phyloP scores from a whole-genome alignment of 176 grass and related monocot species.

The Themeda triandra region DNA sequence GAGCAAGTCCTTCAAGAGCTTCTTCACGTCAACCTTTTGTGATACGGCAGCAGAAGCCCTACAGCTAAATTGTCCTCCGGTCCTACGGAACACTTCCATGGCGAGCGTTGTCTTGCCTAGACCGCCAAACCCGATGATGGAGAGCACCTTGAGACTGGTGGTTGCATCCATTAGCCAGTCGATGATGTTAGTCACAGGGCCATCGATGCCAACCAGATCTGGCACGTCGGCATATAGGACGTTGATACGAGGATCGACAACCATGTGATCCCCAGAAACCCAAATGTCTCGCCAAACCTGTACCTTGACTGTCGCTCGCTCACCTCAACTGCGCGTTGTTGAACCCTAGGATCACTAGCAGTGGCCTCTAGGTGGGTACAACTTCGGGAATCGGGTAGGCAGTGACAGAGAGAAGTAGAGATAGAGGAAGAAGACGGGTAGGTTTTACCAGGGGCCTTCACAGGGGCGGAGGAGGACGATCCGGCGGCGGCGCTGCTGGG shows the following conservation, averaged over 20 bases:
- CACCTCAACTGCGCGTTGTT: neutral
- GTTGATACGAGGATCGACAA: neutral
- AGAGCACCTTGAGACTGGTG: slow-evolving; percentile 8
- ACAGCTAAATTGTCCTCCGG: neutral
- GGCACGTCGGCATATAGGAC: neutral
- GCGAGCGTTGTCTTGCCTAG: slow-evolving; percentile 29
- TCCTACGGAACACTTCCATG: slow-evolving; percentile 17
- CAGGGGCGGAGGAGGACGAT: no score
- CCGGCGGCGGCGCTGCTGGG: no score
- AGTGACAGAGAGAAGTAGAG: no score
- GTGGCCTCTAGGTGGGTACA: no score
- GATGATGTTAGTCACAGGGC: neutral
- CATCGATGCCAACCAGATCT: neutral
- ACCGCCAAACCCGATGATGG: neutral
- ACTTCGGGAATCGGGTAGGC: no score
- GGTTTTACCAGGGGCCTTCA: no score
- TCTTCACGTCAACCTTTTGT: slow-evolving; percentile 18
- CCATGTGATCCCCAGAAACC: neutral
- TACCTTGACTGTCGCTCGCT: slow-evolving; percentile 19
- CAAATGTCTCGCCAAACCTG: neutral
- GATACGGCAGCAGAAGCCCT: neutral
- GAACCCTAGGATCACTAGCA: no score
- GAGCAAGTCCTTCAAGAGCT: slow-evolving; percentile 16
- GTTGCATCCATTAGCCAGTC: neutral
- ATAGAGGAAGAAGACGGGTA: no score